Conservation (phyloP, 768 basidiomycete species). For the Sutorius australiensis region DNA sequence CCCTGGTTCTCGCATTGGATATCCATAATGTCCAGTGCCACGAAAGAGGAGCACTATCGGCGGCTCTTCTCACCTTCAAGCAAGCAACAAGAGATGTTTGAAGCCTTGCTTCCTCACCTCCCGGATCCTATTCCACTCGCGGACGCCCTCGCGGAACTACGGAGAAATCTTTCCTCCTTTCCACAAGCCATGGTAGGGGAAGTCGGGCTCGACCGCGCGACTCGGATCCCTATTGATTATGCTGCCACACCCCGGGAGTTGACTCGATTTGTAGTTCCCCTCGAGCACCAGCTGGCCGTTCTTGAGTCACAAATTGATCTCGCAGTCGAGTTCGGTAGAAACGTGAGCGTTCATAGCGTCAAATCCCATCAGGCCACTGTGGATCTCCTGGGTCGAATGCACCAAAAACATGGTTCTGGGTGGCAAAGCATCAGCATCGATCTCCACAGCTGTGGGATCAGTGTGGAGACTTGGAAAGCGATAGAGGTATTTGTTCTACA, state of each 20-base stretch:
- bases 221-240: conserved; percentile 65
- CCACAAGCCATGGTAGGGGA: conserved; percentile 86
- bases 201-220: conserved; percentile 83
- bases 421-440: conserved; percentile 78
- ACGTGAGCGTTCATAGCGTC: conserved; percentile 86
- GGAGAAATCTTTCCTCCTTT: conserved; percentile 53
- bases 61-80: conserved; percentile 53
- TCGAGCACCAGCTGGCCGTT: conserved; percentile 78
- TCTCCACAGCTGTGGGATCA: conserved; percentile 87
- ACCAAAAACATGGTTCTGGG: conserved; percentile 48
- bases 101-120: conserved; percentile 55
- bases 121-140: conserved; percentile 68
- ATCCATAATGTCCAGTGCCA: conserved; percentile 38
- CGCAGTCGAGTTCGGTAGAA: conserved; percentile 75
- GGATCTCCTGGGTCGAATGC: conserved; percentile 60
- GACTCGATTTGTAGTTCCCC: conserved; percentile 74
- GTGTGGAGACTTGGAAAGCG: conserved; percentile 65
- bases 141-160: conserved; percentile 58
- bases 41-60: conserved; percentile 75
- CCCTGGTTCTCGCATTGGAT: conserved; percentile 92
- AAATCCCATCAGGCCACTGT: conserved; percentile 67
- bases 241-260: conserved; percentile 49
- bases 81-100: conserved; percentile 42
- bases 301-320: conserved; percentile 80
- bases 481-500: conserved; percentile 57